Evolutionary conservation across 2,329 filamentous ascomycete genomes (phyloP), one percentile per base, ranked within the genome.

Genomic region (Colletotrichum agaves): DNA sequence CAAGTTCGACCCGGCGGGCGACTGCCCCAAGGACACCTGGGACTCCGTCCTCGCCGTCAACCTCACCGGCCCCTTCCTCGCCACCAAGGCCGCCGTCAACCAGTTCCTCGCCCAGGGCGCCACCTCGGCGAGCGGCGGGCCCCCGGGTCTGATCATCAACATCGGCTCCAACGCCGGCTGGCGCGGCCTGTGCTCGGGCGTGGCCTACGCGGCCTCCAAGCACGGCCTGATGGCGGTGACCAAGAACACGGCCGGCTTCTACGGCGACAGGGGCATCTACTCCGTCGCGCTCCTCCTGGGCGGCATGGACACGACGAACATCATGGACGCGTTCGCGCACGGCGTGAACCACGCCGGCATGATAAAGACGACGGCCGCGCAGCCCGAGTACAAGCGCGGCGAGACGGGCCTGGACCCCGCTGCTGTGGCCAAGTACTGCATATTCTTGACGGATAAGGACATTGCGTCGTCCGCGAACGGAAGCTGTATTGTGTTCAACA

Each of bases 221-320:
- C 85, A 87, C 71, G 86, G 82, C 10, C 73, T 88, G 13, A 72
- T 86, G 3, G 86, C 83, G 1, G 75, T 88, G 63, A 87, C 85
- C 13, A 85, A 84, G 75, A 89, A 85, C 75, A 89, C 85, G 13
- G 87, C 86, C 2, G 80, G 82, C 0, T 85, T 81, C 72, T 90
- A 90, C 72, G 82, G 82, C 1, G 76, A 78, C 33, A 83, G 84
- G 75, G 85, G 85, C 23, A 85, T 90, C 37, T 70, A 56, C 59
- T 59, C 68, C 35, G 50, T 70, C 19, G 68, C 68, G n/a, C 56
- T 70, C 52, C 60, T 63, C 41, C 43, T 70, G 7, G 68, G 68
- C 41, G 55, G 46, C 64, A 70, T 70, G 68, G 58, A 63, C 44
- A 61, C 59, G 11, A 70, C 68, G 17, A 64, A 68, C 55, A 57